Base-by-base conservation (phyloP, 1,284 basidiomycete species). In the Fomitopsis pinicola region DNA sequence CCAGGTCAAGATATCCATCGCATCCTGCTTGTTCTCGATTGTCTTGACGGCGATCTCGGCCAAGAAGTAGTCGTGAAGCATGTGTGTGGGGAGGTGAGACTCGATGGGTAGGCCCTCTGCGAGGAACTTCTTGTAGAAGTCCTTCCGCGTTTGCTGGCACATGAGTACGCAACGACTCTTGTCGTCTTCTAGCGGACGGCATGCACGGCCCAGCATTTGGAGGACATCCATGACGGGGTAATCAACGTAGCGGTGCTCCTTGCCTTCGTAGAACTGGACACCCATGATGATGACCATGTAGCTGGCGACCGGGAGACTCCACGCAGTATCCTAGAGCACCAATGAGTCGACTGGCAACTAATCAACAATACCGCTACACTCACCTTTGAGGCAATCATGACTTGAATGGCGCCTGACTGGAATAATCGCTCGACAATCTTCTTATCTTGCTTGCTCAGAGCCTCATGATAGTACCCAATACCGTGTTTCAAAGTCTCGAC, bases 201-300 rank as follows among this genome's bases (percentile, higher is more conserved):
- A 98, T 1, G 97, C 96, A 22, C 91, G 86, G 46, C 97, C 97
- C 86, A 99, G 97, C 97, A 99, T 99, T 72, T 99, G 96, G 1
- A 99, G 84, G 12, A 99, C 91, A 68, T 98, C 96, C 80, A 97
- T 94, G 62, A 99, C 92, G 1, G 97, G 93, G 71, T 98, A 99
- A 76, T 99, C 97, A 68, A 97, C 84, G 69, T 99, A 99, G 57
- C 97, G 92, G 73, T 97, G 95, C 70, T 98, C 95, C 75, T 93
- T 92, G 70, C 95, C 95, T 72, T 99, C 95, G 70, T 94, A 99
- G 62, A 80, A 92, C 73, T 99, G 97, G 1, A 98, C 94, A 35
- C 96, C 96, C 95, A 99, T 98, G 71, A 99, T 92, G 71, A 99
- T 89, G 55, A 98, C 96, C 91, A 99, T 95, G 77, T 98, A 97